A percentile compares a stretch with the other conserved stretches of the same genome.
These are phyloP conservation scores for Pulveroboletus ravenelii DNA, from an alignment of 768 basidiomycete genomes.

Conservation along the genomic window DNA sequence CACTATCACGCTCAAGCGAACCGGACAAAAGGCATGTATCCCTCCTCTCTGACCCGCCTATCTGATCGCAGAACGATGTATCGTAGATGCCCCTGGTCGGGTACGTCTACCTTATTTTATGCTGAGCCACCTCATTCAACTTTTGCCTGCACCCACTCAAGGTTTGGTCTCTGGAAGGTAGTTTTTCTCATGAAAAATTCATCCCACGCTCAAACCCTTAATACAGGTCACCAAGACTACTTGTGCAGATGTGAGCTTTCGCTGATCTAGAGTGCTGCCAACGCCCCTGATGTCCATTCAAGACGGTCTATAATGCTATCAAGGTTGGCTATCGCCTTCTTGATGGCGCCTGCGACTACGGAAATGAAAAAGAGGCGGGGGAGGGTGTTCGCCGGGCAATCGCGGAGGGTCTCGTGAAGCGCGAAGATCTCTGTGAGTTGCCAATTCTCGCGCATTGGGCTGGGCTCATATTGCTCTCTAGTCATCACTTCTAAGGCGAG, in stretches of 20 bases:
- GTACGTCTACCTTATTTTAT: constrained; percentile 30
- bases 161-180: constrained; percentile 73
- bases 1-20: constrained; percentile 51
- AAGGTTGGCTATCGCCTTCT: constrained; percentile 84
- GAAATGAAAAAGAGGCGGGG: constrained; percentile 84
- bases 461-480: constrained; percentile 23
- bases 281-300: constrained; percentile 6
- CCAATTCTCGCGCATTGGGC: neutral
- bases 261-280: neutral
- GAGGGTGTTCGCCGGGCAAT: constrained; percentile 77
- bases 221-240: constrained; percentile 51
- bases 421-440: constrained; percentile 78
- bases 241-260: constrained; percentile 52
- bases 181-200: constrained; percentile 5
- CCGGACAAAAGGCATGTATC: constrained; percentile 48
- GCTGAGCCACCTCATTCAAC: neutral
- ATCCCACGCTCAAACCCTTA: neutral
- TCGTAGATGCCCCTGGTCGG: constrained; percentile 67
- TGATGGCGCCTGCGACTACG: constrained; percentile 84
- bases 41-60: neutral
- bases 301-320: constrained; percentile 83
- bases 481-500: constrained; percentile 80
- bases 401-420: constrained; percentile 74
- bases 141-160: constrained; percentile 21
- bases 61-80: neutral